phyloP scores from a whole-genome alignment of 352 stramenopile genomes.

The Pythium aquatile region DNA sequence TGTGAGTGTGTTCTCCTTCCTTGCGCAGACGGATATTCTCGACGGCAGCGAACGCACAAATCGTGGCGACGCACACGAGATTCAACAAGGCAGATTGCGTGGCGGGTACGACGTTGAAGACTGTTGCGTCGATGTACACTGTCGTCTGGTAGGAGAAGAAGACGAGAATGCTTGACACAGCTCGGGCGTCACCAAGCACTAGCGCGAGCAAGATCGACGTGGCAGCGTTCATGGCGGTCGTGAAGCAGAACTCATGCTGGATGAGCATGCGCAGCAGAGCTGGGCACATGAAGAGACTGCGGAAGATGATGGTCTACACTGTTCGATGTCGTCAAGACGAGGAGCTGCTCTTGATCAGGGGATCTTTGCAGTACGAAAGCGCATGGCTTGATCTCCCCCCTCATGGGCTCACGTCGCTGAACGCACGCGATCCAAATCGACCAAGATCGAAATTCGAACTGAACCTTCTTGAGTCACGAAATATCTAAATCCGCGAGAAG shows the following conservation, averaged over 20 bases:
- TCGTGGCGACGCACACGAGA: background rate
- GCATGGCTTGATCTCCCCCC: too few relatives aligned
- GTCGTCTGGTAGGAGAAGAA: constrained; percentile 10
- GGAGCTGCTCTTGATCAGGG: too few relatives aligned
- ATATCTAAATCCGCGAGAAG: too few relatives aligned
- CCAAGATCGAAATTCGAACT: too few relatives aligned
- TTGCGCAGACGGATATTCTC: background rate
- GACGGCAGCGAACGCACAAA: constrained; percentile 5
- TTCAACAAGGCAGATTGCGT: background rate
- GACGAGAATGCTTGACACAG: constrained; percentile 6
- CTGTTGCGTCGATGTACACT: constrained; percentile 15
- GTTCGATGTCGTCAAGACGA: too few relatives aligned
- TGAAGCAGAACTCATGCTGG: constrained; percentile 25
- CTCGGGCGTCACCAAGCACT: constrained; percentile 4
- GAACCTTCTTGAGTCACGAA: too few relatives aligned
- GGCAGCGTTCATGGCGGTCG: constrained; percentile 10
- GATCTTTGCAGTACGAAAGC: too few relatives aligned
- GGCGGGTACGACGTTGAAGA: background rate
- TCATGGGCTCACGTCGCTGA: too few relatives aligned
- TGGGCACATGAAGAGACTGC: constrained; percentile 1
- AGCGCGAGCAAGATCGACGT: constrained; percentile 13
- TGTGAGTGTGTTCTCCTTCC: background rate
- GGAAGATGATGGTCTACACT: constrained; percentile 5
- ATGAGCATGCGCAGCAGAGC: constrained; percentile 16
- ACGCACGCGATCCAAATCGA: too few relatives aligned